A percentile compares a stretch with the other conserved stretches of the same genome.
These are phyloP conservation scores for Kodamaea restingae DNA, from an alignment of 805 yeast genomes.

Conservation along the genomic window DNA sequence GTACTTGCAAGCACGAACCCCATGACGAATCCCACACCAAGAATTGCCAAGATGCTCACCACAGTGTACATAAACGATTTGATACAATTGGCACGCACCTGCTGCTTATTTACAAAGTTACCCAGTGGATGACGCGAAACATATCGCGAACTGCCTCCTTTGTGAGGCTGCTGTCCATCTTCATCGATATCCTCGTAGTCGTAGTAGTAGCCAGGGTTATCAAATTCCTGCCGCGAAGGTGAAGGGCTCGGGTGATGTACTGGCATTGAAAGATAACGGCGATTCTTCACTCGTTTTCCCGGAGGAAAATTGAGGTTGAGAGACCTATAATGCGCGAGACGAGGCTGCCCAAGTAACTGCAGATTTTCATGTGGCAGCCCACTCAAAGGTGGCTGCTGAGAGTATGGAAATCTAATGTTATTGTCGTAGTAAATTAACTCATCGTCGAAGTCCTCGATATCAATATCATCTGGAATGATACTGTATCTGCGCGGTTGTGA, in stretches of 20 bases:
- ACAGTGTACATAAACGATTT: slow-evolving; percentile 41
- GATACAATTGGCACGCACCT: slow-evolving; percentile 19
- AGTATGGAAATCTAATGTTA: slow-evolving; percentile 36
- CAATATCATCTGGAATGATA: slow-evolving; percentile 61
- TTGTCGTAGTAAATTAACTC: slow-evolving; percentile 46
- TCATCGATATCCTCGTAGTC: slow-evolving; percentile 41
- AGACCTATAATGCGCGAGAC: slow-evolving; percentile 40
- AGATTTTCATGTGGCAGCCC: slow-evolving; percentile 20
- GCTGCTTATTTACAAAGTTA: slow-evolving; percentile 22
- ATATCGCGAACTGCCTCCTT: slow-evolving; percentile 10
- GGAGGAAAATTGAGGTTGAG: slow-evolving; percentile 32
- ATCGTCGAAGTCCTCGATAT: slow-evolving; percentile 52
- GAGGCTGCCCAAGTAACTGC: slow-evolving; percentile 25
- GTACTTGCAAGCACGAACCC: slow-evolving; percentile 86
- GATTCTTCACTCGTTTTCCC: slow-evolving; percentile 20
- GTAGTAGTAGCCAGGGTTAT: slow-evolving; percentile 21
- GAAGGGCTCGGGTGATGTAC: slow-evolving; percentile 11
- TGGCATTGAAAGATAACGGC: slow-evolving; percentile 37
- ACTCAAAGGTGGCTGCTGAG: slow-evolving; percentile 8
- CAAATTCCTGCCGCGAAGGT: background rate
- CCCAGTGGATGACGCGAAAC: slow-evolving; percentile 18
- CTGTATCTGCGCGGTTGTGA: slow-evolving; percentile 70
- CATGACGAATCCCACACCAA: slow-evolving; percentile 69
- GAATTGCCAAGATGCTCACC: slow-evolving; percentile 44
- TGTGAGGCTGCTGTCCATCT: slow-evolving; percentile 10